Conservation (phyloP, 208 protist species). For the Leishmania lainsoni region DNA sequence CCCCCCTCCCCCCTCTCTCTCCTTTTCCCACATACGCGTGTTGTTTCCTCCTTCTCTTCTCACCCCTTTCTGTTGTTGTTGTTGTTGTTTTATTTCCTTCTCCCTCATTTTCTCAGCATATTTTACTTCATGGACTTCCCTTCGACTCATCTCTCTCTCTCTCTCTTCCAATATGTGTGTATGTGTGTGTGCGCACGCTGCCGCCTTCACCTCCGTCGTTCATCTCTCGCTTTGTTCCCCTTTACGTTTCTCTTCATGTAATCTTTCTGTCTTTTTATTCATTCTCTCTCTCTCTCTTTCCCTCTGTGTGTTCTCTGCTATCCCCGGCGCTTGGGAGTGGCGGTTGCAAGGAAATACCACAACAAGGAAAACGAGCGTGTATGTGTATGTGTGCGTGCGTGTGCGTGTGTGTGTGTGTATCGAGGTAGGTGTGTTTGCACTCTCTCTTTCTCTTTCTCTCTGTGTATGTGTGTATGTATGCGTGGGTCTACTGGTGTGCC, state of each 20-base stretch:
- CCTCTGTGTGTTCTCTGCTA: too few relatives aligned
- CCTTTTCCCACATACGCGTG: neutral
- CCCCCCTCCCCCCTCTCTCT: neutral
- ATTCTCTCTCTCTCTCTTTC: neutral
- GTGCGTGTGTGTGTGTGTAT: too few relatives aligned
- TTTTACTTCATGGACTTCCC: too few relatives aligned
- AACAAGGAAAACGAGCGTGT: too few relatives aligned
- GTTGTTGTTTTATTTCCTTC: too few relatives aligned
- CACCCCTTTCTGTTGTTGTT: neutral
- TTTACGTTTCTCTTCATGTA: neutral
- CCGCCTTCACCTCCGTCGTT: too few relatives aligned
- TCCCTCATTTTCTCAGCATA: too few relatives aligned
- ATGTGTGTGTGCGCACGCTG: too few relatives aligned
- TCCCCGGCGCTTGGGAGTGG: neutral
- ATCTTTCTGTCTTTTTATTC: neutral
- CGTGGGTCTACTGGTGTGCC: neutral
- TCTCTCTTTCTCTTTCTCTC: constrained; percentile 2
- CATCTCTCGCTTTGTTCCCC: neutral
- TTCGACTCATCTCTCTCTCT: too few relatives aligned
- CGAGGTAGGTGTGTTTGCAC: constrained; percentile 23
- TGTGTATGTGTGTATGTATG: neutral
- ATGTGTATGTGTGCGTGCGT: too few relatives aligned
- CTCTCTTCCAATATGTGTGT: too few relatives aligned
- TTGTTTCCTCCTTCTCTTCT: neutral
- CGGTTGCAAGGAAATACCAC: neutral